Conservation (phyloP, 495 filamentous ascomycete species). For the Chaetomidium leptoderma region DNA sequence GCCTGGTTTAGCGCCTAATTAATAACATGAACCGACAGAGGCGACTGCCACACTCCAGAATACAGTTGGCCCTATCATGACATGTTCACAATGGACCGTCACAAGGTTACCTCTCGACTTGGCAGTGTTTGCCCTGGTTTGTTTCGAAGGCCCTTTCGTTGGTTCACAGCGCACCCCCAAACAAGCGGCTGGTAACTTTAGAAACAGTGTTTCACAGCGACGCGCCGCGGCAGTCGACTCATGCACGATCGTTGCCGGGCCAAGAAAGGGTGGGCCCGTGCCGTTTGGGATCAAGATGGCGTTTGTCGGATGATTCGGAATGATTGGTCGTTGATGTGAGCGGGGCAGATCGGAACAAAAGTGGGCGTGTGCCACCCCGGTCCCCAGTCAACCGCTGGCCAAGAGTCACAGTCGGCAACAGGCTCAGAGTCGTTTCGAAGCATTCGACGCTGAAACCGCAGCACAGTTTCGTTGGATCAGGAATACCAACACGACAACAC, state of each 20-base stretch:
- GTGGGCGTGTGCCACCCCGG: slow-evolving; percentile 19
- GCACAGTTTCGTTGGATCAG: not conserved
- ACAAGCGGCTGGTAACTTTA: not conserved
- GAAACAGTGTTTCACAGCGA: slow-evolving; percentile 14
- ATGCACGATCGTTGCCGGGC: slow-evolving; percentile 10
- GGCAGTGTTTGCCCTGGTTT: not conserved
- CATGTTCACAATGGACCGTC: not conserved
- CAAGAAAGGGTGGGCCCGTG: not conserved
- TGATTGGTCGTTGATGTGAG: not conserved
- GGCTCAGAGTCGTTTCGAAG: not conserved
- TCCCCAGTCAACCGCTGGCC: slow-evolving; percentile 19
- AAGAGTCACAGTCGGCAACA: not conserved
- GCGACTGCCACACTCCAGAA: too few species aligned
- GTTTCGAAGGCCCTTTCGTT: not conserved
- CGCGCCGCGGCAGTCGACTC: not conserved
- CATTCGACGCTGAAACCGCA: not conserved
- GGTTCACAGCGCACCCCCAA: not conserved
- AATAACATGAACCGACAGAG: too few species aligned
- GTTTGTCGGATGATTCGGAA: too few species aligned
- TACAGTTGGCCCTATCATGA: too few species aligned
- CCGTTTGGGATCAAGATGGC: not conserved
- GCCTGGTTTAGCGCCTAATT: too few species aligned
- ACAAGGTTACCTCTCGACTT: not conserved
- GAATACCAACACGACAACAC: not conserved
- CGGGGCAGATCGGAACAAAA: not conserved